Conservation (phyloP, 2,329 filamentous ascomycete species). For the Xylaria sp. region DNA sequence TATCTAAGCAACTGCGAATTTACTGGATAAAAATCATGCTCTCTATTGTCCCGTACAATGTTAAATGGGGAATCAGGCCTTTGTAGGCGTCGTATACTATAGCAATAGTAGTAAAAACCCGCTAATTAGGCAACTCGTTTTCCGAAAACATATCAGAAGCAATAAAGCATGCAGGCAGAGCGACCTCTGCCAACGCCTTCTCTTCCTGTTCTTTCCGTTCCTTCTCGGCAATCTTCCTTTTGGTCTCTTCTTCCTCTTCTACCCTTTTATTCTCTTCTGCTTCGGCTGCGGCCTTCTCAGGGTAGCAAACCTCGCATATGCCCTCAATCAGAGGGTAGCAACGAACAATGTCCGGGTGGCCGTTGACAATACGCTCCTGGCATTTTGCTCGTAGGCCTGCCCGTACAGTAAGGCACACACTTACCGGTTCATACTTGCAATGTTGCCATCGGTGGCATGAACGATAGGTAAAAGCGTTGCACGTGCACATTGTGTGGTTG, state of each 20-base stretch:
- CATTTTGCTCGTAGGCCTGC: slow-evolving; percentile 38
- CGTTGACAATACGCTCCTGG: slow-evolving; percentile 38
- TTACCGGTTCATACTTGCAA: slow-evolving; percentile 30
- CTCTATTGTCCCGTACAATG: too few species aligned
- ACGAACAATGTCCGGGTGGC: slow-evolving; percentile 13
- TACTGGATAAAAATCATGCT: too few species aligned
- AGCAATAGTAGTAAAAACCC: background rate
- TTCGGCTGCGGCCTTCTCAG: slow-evolving; percentile 29
- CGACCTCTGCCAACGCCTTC: background rate
- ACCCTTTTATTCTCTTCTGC: slow-evolving; percentile 28
- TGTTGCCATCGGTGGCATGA: slow-evolving; percentile 25
- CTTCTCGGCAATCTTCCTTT: background rate
- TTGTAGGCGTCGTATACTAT: too few species aligned
- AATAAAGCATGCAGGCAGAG: background rate
- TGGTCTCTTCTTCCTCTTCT: slow-evolving; percentile 12
- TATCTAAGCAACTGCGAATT: too few species aligned
- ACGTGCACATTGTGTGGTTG: slow-evolving; percentile 35
- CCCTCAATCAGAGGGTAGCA: slow-evolving; percentile 32
- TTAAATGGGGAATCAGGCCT: too few species aligned
- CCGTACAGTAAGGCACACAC: slow-evolving; percentile 47
- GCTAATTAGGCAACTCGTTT: background rate
- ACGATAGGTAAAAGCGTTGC: slow-evolving; percentile 31
- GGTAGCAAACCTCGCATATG: slow-evolving; percentile 38
- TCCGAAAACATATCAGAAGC: background rate
- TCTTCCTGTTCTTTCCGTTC: background rate